Base-by-base conservation (phyloP, 2,329 filamentous ascomycete species). In the Remersonia thermophila region DNA sequence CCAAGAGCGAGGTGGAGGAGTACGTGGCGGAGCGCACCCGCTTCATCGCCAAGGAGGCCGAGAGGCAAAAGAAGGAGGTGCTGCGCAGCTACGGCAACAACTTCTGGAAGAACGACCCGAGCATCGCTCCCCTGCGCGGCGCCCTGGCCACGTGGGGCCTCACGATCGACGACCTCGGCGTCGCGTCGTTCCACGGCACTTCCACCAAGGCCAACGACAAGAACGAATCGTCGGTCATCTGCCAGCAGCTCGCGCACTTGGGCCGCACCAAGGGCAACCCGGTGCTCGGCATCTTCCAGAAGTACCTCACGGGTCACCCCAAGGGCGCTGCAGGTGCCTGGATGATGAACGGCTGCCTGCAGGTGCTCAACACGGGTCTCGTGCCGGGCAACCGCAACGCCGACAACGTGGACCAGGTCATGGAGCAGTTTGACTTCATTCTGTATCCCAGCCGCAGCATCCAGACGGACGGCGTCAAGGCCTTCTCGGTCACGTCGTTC, bases 151-250 rank as follows among this genome's bases (percentile, higher is more conserved):
- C 89, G 9, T 98, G 91, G 91, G 91, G 89, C 56, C 80, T 98
- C 38, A 96, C 91, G 10, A 84, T 98, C 47, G 91, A 98, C 54
- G 91, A 98, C 53, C 77, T 98, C 26, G 82, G 72, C 50, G 86
- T 98, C 45, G 89, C 91, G 12, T 96, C 91, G 11, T 96, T 96
- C 83, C 91, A 98, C 67, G 91, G 91, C 53, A 98, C 91, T 28
- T 96, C 91, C 1, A 98, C 91, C 47, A 86, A 93, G 56, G 91
- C 91, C 50, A 98, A 98, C 61, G 91, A 98, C 69, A 96, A 96
- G 79, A 98, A 98, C 63, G 91, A 98, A 61, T 96, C 91, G 13
- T 87, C 87, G 36, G 91, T 95, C 54, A 82, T 98, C 51, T 95
- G 89, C 69, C 78, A 95, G 60, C 93, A 98, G 65, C 77, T 98